Evolutionary conservation across 2,329 filamentous ascomycete genomes (phyloP), one percentile per base, ranked within the genome.

Genomic region (Cladosporium cucumerinum): DNA sequence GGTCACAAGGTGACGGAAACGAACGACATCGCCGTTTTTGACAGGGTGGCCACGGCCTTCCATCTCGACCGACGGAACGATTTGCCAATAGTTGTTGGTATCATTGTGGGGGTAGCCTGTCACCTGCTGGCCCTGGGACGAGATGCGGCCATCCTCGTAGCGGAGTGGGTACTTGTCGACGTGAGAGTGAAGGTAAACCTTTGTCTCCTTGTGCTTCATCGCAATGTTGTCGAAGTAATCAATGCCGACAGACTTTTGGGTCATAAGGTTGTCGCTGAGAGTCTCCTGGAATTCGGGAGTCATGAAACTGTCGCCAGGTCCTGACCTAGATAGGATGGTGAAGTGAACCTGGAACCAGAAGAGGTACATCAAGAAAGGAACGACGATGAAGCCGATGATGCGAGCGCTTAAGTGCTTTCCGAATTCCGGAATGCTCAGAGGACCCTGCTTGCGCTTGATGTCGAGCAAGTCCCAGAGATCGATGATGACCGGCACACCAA

Each of bases 331-430:
- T 68, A 99, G 85, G 72, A 99, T 92, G 52, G 92, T 85, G 78
- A 99, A 99, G 81, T 99, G 95, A 32, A 99, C 93, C 84, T 99
- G 95, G 88, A 99, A 99, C 95, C 95, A 99, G 85, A 99, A 98
- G 55, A 99, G 86, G 79, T 99, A 99, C 80, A 99, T 96, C 74
- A 98, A 84, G 84, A 99, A 97, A 16, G 95, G 95, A 70, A 98
- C 86, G 70, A 97, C 77, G 72, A 98, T 92, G 64, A 99, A 83
- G 16, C 91, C 93, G 69, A 96, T 82, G n/a, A 89, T 86, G 61
- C 95, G 91, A 68, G 95, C 95, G 46, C 82, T 86, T 76, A 99
- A 96, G 80, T 99, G 95, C 81, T 96, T 94, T 69, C 84, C 86
- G 76, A 97, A 98, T 49, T 91, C 85, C 57, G 86, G 82, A 71